Base-by-base conservation (phyloP, 352 stramenopile genomes). In the Globisporangium yorkense region DNA sequence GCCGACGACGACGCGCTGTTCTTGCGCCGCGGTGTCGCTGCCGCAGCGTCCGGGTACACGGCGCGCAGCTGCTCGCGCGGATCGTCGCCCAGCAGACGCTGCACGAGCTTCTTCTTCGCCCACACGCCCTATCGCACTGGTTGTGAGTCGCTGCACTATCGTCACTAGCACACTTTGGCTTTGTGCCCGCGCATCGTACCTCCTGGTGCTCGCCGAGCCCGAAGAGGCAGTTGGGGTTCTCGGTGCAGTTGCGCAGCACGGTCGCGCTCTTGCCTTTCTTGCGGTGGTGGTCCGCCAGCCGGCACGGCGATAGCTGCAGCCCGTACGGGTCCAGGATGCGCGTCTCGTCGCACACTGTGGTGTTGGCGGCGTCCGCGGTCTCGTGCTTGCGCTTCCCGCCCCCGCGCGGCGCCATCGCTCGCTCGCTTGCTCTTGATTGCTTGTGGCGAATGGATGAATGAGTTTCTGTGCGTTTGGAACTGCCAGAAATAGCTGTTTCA, bases 211-310 rank as follows among this genome's bases (percentile, higher is more conserved):
- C 85, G 44, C 87, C 87, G 10, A 96, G 68, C 3, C 87, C 87
- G 35, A 77, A 96, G 44, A 94, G 72, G 54, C 85, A 95, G 63
- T 95, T 94, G 58, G 85, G 85, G 55, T 96, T 96, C 55, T 88
- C 68, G 2, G 56, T 63, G 62, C 87, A 96, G 61, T 94, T 96
- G 56, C 68, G 67, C 18, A 77, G 8, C 15, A 76, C 64, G 0
- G 51, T 18, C 3, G 51, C 46, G 27, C 53, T 60, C 44, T 80
- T 79, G 57, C 47, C 64, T 53, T 84, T 81, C 63, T 80, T 80
- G 37, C 67, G 69, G 61, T 80, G 75, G 59, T 94, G 84, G 59
- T 90, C 79, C 0, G 67, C 58, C 13, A 87, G 62, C 16, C 63
- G 69, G 44, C 84, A 94, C 29, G 76, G 65, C n/a, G 51, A 54